These are phyloP conservation scores for Rosa rugosa DNA, from an alignment of 306 rosid species.

Conservation along the genomic window DNA sequence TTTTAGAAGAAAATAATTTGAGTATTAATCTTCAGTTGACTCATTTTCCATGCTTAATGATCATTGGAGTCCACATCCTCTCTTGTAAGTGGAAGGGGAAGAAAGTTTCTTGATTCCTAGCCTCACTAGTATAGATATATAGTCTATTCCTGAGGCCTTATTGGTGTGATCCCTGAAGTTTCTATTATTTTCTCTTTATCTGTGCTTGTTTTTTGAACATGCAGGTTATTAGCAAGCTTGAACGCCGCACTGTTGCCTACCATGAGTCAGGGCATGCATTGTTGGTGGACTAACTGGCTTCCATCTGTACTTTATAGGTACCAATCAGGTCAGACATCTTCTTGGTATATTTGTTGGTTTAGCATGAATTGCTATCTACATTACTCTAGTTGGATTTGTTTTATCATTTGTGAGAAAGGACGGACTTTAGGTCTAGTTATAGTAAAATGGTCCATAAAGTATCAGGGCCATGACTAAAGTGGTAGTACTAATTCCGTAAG, in stretches of 20 bases:
- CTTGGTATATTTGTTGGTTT: constrained; percentile 27
- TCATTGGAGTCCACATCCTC: constrained; percentile 11
- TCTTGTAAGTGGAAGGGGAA: neutral
- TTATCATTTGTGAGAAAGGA: neutral
- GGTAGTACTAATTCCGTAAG: neutral
- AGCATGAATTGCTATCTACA: neutral
- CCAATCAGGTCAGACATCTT: constrained; percentile 72
- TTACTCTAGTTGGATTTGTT: neutral
- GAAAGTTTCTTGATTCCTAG: neutral
- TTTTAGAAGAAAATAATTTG: neutral
- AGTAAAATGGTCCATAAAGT: too few relatives aligned
- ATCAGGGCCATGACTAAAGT: neutral
- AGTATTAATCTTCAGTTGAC: neutral
- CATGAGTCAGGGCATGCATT: constrained; percentile 98
- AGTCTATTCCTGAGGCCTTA: neutral
- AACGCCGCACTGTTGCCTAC: constrained; percentile 92
- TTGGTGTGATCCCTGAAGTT: neutral
- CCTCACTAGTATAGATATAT: neutral
- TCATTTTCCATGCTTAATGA: neutral
- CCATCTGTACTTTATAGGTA: constrained; percentile 82
- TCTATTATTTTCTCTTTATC: neutral
- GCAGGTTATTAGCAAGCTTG: constrained; percentile 91
- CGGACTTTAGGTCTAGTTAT: neutral
- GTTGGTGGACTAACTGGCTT: constrained; percentile 95
- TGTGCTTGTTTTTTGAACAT: neutral